Evolutionary conservation across 345 rosid genomes (phyloP).

Genomic region (Eucalyptus cloeziana): DNA sequence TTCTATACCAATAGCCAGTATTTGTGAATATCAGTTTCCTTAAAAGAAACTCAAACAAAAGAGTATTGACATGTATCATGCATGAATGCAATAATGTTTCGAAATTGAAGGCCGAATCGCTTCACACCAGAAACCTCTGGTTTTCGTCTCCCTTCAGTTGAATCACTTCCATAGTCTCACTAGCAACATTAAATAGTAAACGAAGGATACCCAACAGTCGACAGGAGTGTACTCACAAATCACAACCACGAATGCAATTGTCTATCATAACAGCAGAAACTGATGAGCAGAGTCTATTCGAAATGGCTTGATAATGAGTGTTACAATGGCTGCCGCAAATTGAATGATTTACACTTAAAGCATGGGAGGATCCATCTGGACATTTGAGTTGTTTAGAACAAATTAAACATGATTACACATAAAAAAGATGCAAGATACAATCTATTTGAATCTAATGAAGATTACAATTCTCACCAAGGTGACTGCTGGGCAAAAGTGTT

Average conservation of each 20-base stretch:
- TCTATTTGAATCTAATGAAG: neutral
- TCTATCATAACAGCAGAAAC: neutral
- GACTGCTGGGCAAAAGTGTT: neutral
- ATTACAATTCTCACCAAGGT: neutral
- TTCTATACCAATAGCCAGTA: neutral
- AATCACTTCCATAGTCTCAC: neutral
- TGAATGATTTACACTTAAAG: neutral
- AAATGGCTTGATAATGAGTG: neutral
- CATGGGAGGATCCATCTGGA: neutral
- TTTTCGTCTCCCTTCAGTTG: neutral
- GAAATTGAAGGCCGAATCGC: neutral
- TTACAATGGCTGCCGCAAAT: neutral
- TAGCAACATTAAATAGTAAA: neutral
- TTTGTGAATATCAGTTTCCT: neutral
- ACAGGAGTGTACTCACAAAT: neutral
- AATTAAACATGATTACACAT: neutral
- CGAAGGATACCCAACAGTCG: too few relatives aligned
- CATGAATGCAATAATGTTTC: neutral
- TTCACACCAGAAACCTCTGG: neutral
- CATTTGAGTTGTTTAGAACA: neutral
- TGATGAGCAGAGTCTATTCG: neutral
- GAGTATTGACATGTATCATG: neutral
- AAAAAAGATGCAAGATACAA: neutral
- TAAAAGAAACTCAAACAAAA: neutral
- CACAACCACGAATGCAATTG: neutral